Evolutionary conservation across 805 yeast genomes (phyloP).

Genomic region (Pichia occidentalis): DNA sequence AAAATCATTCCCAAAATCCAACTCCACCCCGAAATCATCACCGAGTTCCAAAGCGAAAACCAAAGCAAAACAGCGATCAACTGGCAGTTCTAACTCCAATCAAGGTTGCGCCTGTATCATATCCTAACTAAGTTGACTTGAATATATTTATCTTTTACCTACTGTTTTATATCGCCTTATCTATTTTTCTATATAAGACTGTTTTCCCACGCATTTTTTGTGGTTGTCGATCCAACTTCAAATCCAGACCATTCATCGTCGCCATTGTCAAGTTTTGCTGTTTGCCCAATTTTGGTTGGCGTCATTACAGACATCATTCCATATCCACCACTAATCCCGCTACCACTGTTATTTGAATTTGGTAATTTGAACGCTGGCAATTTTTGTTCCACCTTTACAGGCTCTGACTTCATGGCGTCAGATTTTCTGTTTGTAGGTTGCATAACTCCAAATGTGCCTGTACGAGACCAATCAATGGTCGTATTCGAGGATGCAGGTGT

Average conservation of each 20-base stretch:
- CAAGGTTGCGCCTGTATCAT: slow-evolving; percentile 8
- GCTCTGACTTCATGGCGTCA: neutral
- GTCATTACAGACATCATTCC: no score
- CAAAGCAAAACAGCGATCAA: neutral
- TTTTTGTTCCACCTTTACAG: no score
- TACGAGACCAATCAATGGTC: slow-evolving; percentile 11
- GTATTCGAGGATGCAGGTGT: neutral
- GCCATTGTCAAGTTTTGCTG: neutral
- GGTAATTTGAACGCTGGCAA: no score
- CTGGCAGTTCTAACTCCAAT: slow-evolving; percentile 4
- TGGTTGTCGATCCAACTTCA: slow-evolving; percentile 9
- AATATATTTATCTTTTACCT: neutral
- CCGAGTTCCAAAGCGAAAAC: neutral
- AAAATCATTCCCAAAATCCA: neutral
- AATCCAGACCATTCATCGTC: slow-evolving; percentile 16
- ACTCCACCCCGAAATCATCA: neutral
- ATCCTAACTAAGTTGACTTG: neutral
- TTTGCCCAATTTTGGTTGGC: no score
- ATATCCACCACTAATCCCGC: no score
- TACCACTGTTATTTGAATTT: no score
- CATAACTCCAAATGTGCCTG: slow-evolving; percentile 8
- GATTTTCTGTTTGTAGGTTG: slow-evolving; percentile 6
- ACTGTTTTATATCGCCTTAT: neutral
- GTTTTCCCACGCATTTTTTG: slow-evolving; percentile 10
- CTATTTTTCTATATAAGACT: slow-evolving; percentile 11